Conservation (phyloP, 371 early-diverging fungal genomes). For the Ordospora pajunii region DNA sequence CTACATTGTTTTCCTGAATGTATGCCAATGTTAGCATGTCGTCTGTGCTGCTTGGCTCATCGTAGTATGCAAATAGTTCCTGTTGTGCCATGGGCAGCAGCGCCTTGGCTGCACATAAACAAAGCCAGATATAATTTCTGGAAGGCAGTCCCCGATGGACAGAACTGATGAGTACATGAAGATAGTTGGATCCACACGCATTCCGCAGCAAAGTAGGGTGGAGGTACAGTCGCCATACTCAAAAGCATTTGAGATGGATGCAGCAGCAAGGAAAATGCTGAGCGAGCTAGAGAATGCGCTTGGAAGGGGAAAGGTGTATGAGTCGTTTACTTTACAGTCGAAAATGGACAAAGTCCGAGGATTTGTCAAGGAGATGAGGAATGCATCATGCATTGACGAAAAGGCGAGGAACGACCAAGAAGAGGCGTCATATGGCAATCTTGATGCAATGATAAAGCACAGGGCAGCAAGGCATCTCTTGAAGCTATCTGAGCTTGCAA, state of each 20-base stretch:
- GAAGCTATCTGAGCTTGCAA: conserved; percentile 3
- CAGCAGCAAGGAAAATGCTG: background rate
- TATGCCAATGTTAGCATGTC: background rate
- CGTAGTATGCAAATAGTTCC: background rate
- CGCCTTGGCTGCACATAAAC: background rate
- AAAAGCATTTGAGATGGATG: conserved; percentile 9
- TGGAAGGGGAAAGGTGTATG: background rate
- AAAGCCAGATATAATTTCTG: background rate
- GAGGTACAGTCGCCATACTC: background rate
- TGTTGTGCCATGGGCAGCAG: background rate
- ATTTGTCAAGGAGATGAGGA: background rate
- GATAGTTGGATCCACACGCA: conserved; percentile 42
- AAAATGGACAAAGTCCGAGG: background rate
- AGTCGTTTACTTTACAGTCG: conserved; percentile 21
- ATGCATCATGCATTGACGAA: background rate
- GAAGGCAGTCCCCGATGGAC: conserved; percentile 41
- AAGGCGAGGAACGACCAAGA: background rate
- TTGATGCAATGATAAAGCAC: conserved; percentile 11
- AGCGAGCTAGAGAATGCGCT: background rate
- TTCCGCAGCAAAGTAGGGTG: conserved; percentile 38
- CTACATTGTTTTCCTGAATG: background rate
- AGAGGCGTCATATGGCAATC: background rate
- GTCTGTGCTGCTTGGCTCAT: background rate
- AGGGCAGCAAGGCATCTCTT: conserved; percentile 6
- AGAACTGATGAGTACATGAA: conserved; percentile 54